phyloP scores from a whole-genome alignment of 2,329 filamentous ascomycete species.

The Fusarium sp. region DNA sequence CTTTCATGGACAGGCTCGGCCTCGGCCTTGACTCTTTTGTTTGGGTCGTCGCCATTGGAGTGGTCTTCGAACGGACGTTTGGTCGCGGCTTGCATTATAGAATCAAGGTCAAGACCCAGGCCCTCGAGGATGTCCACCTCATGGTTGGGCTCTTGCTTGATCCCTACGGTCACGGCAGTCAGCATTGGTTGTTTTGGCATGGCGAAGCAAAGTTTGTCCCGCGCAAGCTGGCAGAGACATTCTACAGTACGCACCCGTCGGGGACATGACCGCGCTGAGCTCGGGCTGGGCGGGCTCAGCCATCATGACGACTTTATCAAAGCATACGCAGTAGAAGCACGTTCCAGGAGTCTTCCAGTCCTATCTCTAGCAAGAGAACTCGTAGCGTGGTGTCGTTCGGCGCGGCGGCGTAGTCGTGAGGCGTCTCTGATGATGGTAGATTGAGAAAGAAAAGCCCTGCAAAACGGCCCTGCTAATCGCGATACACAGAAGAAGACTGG shows the following conservation, averaged over 20 bases:
- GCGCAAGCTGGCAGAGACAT: conserved; percentile 28
- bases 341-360: conserved; percentile 13
- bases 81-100: conserved; percentile 53
- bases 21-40: conserved; percentile 54
- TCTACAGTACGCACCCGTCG: conserved; percentile 52
- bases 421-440: conserved; percentile 49
- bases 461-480: conserved; percentile 29
- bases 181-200: conserved; percentile 38
- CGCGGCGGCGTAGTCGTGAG: conserved; percentile 40
- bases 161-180: conserved; percentile 49
- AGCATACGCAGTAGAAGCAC: conserved; percentile 38
- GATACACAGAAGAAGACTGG: conserved; percentile 56
- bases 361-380: conserved; percentile 33
- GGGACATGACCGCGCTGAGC: conserved; percentile 50
- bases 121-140: conserved; percentile 54
- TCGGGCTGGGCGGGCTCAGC: conserved; percentile 57
- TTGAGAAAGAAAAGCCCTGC: conserved; percentile 55
- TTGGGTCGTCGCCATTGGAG: conserved; percentile 46
- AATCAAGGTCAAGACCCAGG: conserved; percentile 52
- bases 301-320: conserved; percentile 54
- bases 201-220: conserved; percentile 17
- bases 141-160: conserved; percentile 57
- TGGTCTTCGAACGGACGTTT: conserved; percentile 56
- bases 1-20: conserved; percentile 33
- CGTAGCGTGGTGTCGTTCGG: conserved; percentile 38